A percentile compares a stretch with the other conserved stretches of the same genome.
Evolutionary conservation across 176 grass and related monocot genomes (phyloP).

Genomic region (Elymus sibiricus): DNA sequence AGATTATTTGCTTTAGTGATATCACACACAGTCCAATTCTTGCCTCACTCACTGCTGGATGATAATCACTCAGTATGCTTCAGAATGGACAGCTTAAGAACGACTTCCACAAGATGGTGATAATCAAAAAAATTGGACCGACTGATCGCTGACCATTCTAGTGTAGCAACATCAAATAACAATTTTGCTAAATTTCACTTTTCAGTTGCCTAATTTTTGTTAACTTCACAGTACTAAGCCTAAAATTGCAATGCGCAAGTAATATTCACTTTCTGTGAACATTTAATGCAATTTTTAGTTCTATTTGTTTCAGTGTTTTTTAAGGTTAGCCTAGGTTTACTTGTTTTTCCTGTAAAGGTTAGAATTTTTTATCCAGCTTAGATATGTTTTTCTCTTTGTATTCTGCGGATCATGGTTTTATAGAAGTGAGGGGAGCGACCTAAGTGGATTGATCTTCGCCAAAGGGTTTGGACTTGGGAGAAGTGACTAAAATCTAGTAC

Average conservation of each 20-base stretch:
- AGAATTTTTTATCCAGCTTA: neutral
- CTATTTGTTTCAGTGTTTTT: neutral
- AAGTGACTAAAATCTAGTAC: neutral
- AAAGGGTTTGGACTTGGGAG: neutral
- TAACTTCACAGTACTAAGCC: neutral
- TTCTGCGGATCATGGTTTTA: neutral
- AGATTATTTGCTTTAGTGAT: neutral
- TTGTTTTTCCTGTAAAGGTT: neutral
- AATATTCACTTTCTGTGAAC: neutral
- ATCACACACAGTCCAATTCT: slow-evolving; percentile 5
- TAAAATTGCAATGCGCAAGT: neutral
- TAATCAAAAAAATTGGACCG: neutral
- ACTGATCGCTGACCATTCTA: neutral
- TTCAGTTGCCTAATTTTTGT: neutral
- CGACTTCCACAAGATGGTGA: neutral
- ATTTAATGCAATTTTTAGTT: neutral
- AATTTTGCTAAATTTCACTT: neutral
- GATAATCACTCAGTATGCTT: slow-evolving; percentile 11
- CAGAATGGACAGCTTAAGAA: neutral
- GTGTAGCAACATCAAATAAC: neutral
- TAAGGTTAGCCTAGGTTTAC: neutral
- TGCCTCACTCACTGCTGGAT: neutral
- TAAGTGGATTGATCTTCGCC: neutral
- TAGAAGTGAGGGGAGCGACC: neutral
- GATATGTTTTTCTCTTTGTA: neutral